Base-by-base conservation (phyloP, 345 rosid species). In the Arabidopsis suecica region DNA sequence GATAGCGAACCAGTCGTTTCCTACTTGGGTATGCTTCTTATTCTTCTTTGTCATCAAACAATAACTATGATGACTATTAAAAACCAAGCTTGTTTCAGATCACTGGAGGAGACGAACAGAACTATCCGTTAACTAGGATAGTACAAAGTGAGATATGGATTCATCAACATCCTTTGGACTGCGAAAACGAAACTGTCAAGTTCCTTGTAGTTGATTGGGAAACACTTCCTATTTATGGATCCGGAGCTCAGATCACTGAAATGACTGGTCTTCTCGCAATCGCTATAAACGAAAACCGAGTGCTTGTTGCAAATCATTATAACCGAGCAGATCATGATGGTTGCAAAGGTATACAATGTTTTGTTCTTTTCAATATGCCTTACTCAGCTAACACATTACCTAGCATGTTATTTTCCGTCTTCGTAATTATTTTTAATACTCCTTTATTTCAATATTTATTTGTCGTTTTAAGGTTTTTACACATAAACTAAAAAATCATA, bases 151-250 rank as follows among this genome's bases (percentile, higher is more conserved):
- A 95, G 65, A 76, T 95, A 51, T 92, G 99, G 99, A 79, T 78
- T 56, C 99, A 90, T 84, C 99, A 95, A 81, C 97, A 95, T 77
- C 99, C 98, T 9, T 4, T 75, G 22, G 82, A 89, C 80, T 92
- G 99, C 83, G 59, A 59, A 30, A 87, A 84, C 73, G 83, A 89
- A 72, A 75, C 54, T 73, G 50, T 88, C 49, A 88, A 79, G 81
- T 95, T 92, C 82, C 96, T 95, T 18, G 85, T 95, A 38, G 88
- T 89, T 41, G 97, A 95, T 57, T 95, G 96, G 97, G 99, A 92
- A 82, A 86, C 69, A 12, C 56, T 88, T 48, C 94, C 97, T 0
- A 96, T 97, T 25, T 86, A 88, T 11, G 99, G 99, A 37, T 89
- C 90, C 2, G 99, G 99, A 20, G 97, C 97, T 2, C 99, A 95